These are phyloP conservation scores for Penicillium fimorum DNA, from an alignment of 495 filamentous ascomycete species.

Conservation along the genomic window DNA sequence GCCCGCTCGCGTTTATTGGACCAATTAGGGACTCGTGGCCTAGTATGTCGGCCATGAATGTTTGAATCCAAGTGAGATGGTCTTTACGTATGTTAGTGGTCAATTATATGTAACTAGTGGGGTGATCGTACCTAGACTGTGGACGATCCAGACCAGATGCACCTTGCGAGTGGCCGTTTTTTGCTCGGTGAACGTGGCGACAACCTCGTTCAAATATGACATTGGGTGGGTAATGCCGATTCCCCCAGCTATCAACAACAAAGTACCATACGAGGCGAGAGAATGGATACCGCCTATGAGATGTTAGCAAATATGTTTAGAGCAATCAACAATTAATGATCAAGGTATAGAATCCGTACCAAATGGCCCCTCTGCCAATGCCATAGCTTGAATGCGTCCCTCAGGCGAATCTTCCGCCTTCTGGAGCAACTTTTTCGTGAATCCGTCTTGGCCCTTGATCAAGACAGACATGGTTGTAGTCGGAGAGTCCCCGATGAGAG, in stretches of 20 bases:
- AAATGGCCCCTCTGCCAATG: slow-evolving; percentile 57
- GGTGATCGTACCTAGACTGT: slow-evolving; percentile 33
- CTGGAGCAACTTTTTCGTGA: slow-evolving; percentile 52
- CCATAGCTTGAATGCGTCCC: slow-evolving; percentile 43
- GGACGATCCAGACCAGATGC: slow-evolving; percentile 42
- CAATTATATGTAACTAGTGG: neutral
- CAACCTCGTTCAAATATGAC: slow-evolving; percentile 51
- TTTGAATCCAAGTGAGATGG: slow-evolving; percentile 45
- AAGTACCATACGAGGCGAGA: slow-evolving; percentile 53
- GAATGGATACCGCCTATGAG: slow-evolving; percentile 46
- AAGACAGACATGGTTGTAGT: slow-evolving; percentile 50
- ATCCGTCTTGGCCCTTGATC: slow-evolving; percentile 53
- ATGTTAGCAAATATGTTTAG: neutral
- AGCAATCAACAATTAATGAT: neutral
- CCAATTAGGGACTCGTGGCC: slow-evolving; percentile 32
- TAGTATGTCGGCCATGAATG: slow-evolving; percentile 44
- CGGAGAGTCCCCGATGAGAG: slow-evolving; percentile 32
- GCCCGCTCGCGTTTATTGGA: slow-evolving; percentile 22
- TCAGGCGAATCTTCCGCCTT: slow-evolving; percentile 40
- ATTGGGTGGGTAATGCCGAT: slow-evolving; percentile 62
- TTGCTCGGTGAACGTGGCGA: slow-evolving; percentile 39
- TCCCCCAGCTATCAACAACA: slow-evolving; percentile 55
- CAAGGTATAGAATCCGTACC: slow-evolving; percentile 29
- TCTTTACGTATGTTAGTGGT: slow-evolving; percentile 23
- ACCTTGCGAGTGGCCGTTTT: slow-evolving; percentile 45